phyloP scores from a whole-genome alignment of 1,139 yeast species.

The Protomyces inundatus region DNA sequence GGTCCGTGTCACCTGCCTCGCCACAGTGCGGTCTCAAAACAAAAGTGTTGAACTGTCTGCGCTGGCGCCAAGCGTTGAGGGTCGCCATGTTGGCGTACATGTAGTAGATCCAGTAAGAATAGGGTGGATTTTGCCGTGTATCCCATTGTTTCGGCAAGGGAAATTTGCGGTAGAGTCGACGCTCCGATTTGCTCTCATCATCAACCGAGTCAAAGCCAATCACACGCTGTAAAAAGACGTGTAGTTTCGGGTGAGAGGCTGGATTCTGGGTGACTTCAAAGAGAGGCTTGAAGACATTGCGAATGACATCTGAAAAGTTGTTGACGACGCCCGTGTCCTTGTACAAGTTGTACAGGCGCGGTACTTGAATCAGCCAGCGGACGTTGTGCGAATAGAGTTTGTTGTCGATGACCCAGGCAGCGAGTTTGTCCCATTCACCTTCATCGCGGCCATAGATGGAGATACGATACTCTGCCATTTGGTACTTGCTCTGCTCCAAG shows the following conservation, averaged over 20 bases:
- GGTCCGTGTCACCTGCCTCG: conserved; percentile 99
- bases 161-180: conserved; percentile 68
- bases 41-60: conserved; percentile 74
- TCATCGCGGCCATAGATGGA: conserved; percentile 85
- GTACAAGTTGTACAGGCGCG: conserved; percentile 85
- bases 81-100: conserved; percentile 79
- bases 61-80: conserved; percentile 73
- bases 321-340: conserved; percentile 66
- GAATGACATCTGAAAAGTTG: conserved; percentile 69
- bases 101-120: conserved; percentile 88
- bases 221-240: conserved; percentile 82
- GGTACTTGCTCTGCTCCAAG: conserved; percentile 89
- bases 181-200: conserved; percentile 90
- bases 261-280: conserved; percentile 89
- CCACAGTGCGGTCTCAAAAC: conserved; percentile 97
- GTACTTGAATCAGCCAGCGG: conserved; percentile 94
- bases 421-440: conserved; percentile 93
- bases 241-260: conserved; percentile 75
- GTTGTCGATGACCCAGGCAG: conserved; percentile 91
- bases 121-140: conserved; percentile 80
- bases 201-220: conserved; percentile 98
- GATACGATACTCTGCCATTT: conserved; percentile 93
- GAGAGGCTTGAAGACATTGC: conserved; percentile 79
- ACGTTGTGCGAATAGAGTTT: conserved; percentile 88
- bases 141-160: conserved; percentile 85